phyloP scores from a whole-genome alignment of 2,329 filamentous ascomycete genomes.

The Fusarium goolgardi region DNA sequence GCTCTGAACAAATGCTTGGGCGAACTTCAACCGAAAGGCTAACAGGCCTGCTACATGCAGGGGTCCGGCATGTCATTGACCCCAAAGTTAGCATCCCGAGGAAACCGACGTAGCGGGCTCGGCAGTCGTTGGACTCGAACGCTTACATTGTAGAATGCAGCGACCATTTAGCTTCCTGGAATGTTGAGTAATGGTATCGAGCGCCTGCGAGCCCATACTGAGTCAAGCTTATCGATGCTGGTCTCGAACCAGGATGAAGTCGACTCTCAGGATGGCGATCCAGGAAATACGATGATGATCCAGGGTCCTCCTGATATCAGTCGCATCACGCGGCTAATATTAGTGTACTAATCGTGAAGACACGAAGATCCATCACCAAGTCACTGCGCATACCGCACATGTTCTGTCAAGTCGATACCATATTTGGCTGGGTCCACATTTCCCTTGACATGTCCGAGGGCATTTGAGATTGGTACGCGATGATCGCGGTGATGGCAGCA shows the following conservation, averaged over 20 bases:
- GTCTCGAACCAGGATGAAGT: neutral
- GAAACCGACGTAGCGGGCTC: constrained; percentile 24
- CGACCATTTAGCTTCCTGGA: constrained; percentile 6
- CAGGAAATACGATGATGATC: neutral
- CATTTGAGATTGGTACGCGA: constrained; percentile 7
- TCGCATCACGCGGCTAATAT: constrained; percentile 29
- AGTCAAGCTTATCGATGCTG: neutral
- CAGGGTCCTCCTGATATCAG: constrained; percentile 11
- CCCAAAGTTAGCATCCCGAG: constrained; percentile 17
- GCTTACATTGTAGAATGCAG: constrained; percentile 2
- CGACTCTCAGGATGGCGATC: neutral
- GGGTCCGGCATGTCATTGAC: constrained; percentile 28
- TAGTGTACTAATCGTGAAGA: neutral
- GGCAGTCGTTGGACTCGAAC: constrained; percentile 27
- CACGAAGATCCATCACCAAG: constrained; percentile 7
- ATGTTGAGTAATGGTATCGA: constrained; percentile 5
- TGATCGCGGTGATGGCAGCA: neutral
- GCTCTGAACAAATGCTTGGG: neutral
- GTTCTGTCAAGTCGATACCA: constrained; percentile 9
- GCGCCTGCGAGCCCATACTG: neutral
- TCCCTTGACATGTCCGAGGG: neutral
- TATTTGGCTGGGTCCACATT: constrained; percentile 5
- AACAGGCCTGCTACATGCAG: constrained; percentile 22
- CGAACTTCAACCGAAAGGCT: constrained; percentile 5
- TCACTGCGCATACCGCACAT: constrained; percentile 11